Conservation (phyloP, 148 eudicot species). For the Rhododendron ferrugineum region DNA sequence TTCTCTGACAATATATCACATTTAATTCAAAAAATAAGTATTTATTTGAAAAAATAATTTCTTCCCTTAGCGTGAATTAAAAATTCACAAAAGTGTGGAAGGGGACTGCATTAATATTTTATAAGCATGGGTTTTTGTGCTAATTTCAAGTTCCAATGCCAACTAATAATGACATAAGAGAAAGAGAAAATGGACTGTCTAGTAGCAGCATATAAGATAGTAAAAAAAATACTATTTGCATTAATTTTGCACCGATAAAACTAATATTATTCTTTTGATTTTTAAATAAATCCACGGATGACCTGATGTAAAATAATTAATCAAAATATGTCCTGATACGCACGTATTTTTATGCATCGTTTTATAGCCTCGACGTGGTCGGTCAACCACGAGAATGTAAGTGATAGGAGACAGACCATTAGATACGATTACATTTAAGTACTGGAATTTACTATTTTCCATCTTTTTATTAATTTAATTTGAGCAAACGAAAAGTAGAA, state of each 20-base stretch:
- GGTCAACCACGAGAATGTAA: slow-evolving; percentile 5
- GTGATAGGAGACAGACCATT: neutral
- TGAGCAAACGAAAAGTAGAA: neutral
- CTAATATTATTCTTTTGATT: neutral
- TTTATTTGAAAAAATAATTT: too few species aligned
- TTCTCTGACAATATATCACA: too few species aligned
- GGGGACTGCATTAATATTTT: slow-evolving; percentile 24
- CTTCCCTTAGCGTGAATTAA: slow-evolving; percentile 7
- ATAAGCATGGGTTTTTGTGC: slow-evolving; percentile 31
- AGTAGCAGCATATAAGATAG: neutral
- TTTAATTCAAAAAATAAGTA: too few species aligned
- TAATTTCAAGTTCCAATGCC: slow-evolving; percentile 40
- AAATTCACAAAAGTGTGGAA: neutral
- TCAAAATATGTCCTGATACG: neutral
- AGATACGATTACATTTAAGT: slow-evolving; percentile 1
- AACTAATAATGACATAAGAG: slow-evolving; percentile 43
- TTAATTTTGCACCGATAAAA: neutral
- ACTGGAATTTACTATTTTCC: neutral
- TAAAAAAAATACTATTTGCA: neutral
- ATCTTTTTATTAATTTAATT: neutral
- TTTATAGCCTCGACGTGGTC: neutral
- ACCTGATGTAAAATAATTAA: neutral
- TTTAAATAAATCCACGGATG: neutral
- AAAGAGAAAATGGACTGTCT: slow-evolving; percentile 18
- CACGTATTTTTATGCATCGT: neutral